Conservation (phyloP, 73 alveolate genomes). For the Symbiodinium pilosum region DNA sequence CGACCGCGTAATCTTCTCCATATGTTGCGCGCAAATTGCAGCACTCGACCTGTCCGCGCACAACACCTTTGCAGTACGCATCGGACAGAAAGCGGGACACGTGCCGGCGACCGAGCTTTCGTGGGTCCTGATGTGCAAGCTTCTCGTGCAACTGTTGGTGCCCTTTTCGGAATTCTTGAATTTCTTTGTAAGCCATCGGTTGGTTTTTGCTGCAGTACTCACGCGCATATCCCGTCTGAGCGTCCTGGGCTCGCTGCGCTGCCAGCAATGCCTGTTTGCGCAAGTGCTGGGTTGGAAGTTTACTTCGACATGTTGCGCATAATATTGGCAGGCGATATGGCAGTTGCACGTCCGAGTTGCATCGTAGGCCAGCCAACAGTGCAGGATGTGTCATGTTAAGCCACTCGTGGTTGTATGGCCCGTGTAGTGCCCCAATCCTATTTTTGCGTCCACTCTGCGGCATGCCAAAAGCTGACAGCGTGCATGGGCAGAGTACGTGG, state of each 20-base stretch:
- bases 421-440: background rate
- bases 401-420: background rate
- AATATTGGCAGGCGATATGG: background rate
- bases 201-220: background rate
- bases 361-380: background rate
- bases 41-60: constrained; percentile 30
- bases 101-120: background rate
- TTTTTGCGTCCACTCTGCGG: background rate
- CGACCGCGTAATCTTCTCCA: background rate
- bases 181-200: background rate
- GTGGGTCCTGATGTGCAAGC: background rate
- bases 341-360: constrained; percentile 9
- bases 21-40: background rate
- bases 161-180: background rate
- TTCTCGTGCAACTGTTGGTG: background rate
- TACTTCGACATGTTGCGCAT: background rate
- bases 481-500: background rate
- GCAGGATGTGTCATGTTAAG: background rate
- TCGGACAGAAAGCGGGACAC: background rate
- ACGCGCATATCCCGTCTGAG: background rate
- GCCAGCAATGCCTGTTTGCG: background rate
- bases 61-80: background rate
- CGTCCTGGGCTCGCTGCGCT: constrained; percentile 28
- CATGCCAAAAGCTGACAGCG: background rate
- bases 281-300: background rate